Base-by-base conservation (phyloP, 2,329 filamentous ascomycete genomes). In the Nemania sp. region DNA sequence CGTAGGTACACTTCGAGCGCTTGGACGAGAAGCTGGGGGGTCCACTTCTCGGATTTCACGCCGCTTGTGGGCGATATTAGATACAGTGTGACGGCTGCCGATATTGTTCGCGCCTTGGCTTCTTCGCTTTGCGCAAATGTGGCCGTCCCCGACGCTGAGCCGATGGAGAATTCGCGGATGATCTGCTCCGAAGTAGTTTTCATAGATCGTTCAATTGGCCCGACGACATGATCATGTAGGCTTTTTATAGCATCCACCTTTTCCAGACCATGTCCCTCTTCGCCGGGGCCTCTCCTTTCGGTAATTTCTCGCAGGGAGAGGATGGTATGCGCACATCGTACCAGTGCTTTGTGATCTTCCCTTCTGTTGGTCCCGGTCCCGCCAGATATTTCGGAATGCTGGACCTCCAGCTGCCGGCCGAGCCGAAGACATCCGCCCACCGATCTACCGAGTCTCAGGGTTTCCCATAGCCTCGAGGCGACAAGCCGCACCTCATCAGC, bases 371-470 rank as follows among this genome's bases (percentile, higher is more conserved):
- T 57, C 55, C 62, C 62, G 24, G 61, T 66, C 47, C 64, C 70
- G 2, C 77, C 74, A 2, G 77, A 79, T 5, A 90, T 76, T 70
- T 96, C 91, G 0, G 82, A 77, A 66, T 95, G 81, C 69, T 96
- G 89, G n/a, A 89, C 81, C 69, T 97, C 91, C 9, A 99, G 80
- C 73, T 96, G 91, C 39, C 92, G 79, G 0, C 90, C 91, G 2
- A 97, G 77, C 66, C 89, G 87, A 36, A 97, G 77, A 66, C 89
- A 92, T 46, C 93, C 80, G 37, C 84, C 86, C 11, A 96, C 89
- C 0, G 87, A 83, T 37, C 92, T 78, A 1, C 88, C 89, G 2
- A 97, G 76, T 56, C 85, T 82, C 56, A 96, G 78, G 0, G 92
- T 91, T 65, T 90, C 84, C 80, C 90, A 90, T 23, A 97, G 80